Evolutionary conservation across 2,329 filamentous ascomycete species (phyloP).

Genomic region (Hirsutella minnesotensis): DNA sequence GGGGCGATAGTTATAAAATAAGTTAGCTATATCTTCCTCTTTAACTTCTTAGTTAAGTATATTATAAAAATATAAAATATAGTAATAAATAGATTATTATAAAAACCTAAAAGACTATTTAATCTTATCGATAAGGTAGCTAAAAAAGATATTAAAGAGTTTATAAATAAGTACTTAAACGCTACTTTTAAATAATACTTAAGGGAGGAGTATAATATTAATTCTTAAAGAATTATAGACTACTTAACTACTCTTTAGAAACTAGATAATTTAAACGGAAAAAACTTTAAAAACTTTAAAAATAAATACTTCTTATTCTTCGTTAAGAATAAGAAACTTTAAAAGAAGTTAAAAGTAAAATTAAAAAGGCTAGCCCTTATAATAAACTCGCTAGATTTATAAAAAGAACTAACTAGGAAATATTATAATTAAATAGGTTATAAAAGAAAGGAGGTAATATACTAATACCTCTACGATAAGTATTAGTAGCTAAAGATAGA

Average conservation of each 20-base stretch:
- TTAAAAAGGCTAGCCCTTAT: not conserved
- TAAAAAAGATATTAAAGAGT: not conserved
- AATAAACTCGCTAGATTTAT: not conserved
- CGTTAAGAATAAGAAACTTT: not conserved
- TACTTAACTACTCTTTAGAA: not conserved
- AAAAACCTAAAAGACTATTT: not conserved
- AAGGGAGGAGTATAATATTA: not conserved
- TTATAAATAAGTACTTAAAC: not conserved
- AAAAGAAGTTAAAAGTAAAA: not conserved
- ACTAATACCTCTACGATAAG: not conserved
- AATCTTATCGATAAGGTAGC: not conserved
- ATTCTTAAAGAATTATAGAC: not conserved
- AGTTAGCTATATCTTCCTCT: not conserved
- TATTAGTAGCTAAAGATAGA: not conserved
- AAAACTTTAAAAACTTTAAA: not conserved
- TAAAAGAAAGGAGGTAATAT: not conserved
- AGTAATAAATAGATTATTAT: not conserved
- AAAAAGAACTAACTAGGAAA: not conserved
- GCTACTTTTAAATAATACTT: not conserved
- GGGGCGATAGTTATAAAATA: not conserved
- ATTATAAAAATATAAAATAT: not conserved
- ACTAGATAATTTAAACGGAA: not conserved
- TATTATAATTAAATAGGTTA: not conserved
- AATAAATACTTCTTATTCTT: not conserved
- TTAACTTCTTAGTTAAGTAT: not conserved